Evolutionary conservation across 495 filamentous ascomycete species (phyloP), one percentile per base, ranked within the genome.

Genomic region (Rhizodiscina lignyota): DNA sequence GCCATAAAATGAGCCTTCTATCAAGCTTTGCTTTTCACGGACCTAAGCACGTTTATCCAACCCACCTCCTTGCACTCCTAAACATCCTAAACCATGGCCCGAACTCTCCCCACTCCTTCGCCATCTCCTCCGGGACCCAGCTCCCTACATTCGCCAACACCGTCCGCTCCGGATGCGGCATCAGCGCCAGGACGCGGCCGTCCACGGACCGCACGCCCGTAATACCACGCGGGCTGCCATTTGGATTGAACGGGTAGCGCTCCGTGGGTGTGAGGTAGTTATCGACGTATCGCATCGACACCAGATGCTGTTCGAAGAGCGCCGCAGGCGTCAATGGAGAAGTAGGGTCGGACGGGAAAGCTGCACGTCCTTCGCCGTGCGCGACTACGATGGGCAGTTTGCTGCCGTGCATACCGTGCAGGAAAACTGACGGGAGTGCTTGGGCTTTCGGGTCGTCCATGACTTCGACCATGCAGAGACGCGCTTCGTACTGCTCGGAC

Each of bases 121-220:
- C 58, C 49, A 69, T 63, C 22, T 57, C 64, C 20, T 62, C 53
- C 8, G 83, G 79, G 32, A 79, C 51, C 47, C 74, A 94, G 51
- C 81, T 86, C 21, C 66, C 78, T 43, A 85, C 76, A 42, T 84
- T 80, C 40, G 66, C 74, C 61, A 94, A 56, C 21, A 93, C 69
- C n/a, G 85, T 92, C 4, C 87, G 69, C 60, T 96, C 87, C 5
- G 86, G 85, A 59, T 94, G 87, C 46, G 89, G 89, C 87, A 96
- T 96, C 62, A 94, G 73, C 6, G 83, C 86, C 47, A 96, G 48
- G 0, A 93, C 83, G 41, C 89, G 71, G 1, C 89, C 89, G 51
- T 94, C 77, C 34, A 58, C 62, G 45, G 69, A 87, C 30, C 74
- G 67, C 1, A 96, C 72, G 45, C 76, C 86, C 1, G 89, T 80